Evolutionary conservation across 805 yeast species (phyloP).

Genomic region (Teunomyces kruisii): DNA sequence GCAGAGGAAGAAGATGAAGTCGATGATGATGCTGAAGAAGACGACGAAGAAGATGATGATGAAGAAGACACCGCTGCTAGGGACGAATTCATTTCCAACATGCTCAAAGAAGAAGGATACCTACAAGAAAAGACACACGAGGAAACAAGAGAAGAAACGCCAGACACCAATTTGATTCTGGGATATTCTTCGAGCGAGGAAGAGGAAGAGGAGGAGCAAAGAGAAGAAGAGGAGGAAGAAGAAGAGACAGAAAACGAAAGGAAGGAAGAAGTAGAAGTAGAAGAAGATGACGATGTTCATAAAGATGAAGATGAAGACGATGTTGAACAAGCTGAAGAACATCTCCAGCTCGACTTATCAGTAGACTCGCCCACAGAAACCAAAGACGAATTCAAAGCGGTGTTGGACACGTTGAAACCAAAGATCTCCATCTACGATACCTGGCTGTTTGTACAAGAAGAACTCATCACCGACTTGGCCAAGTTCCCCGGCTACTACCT

Average conservation of each 20-base stretch:
- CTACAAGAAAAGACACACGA: slow-evolving; percentile 6
- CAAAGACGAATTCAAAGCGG: slow-evolving; percentile 18
- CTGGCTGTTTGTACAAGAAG: slow-evolving; percentile 40
- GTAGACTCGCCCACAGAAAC: slow-evolving; percentile 6
- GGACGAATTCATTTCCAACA: slow-evolving; percentile 13
- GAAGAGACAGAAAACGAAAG: slow-evolving; percentile 5
- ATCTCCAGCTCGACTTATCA: slow-evolving; percentile 10
- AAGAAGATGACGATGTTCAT: not conserved
- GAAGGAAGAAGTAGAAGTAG: not conserved
- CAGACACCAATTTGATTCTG: not conserved
- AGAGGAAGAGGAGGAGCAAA: slow-evolving; percentile 5
- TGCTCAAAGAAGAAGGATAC: slow-evolving; percentile 20
- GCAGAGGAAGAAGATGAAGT: slow-evolving; percentile 2
- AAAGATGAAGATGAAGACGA: not conserved
- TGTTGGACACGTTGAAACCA: slow-evolving; percentile 24
- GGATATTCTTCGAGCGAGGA: slow-evolving; percentile 9
- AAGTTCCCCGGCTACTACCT: slow-evolving; percentile 29
- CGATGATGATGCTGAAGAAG: slow-evolving; percentile 3
- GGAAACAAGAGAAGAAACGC: slow-evolving; percentile 6
- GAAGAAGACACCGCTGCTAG: slow-evolving; percentile 11
- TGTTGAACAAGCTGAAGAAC: not conserved
- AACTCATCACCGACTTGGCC: slow-evolving; percentile 26
- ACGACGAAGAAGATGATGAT: slow-evolving; percentile 6
- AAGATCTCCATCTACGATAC: slow-evolving; percentile 34
- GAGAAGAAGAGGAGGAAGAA: slow-evolving; percentile 5